Evolutionary conservation across 805 yeast species (phyloP), one percentile per base, ranked within the genome.

Genomic region (Suhomyces prunicola): DNA sequence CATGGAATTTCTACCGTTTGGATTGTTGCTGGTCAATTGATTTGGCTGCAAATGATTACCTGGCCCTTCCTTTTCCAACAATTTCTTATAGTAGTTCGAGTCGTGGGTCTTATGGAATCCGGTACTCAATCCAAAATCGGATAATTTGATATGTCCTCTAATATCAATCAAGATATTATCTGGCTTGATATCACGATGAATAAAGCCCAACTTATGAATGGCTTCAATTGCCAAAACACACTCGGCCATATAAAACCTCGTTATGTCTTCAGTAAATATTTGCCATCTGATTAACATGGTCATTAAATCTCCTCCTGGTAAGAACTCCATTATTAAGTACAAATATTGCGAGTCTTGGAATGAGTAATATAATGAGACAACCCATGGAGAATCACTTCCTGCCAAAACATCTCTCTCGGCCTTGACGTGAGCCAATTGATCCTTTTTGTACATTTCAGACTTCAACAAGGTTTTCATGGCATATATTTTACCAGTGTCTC

Each of bases 141-240:
- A 78, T 46, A 85, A 71, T 66, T 85, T 85, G 61, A 85, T 81
- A 66, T 85, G 89, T 10, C 89, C 89, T 19, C 82, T 75, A 60
- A 87, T 87, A 68, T 90, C 97, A 60, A 90, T 89, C 64, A 90
- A 78, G 54, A 90, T 93, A 65, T 94, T 94, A 76, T 94, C 99
- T 0, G 99, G 99, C 71, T 94, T 94, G 63, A 94, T 93, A 70
- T 94, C 99, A 72, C 99, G 82, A 71, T 94, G 99, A 65, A 94
- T 94, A 67, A 91, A 91, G 0, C 97, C 97, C 33, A 90, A 77
- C 68, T 88, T 89, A 72, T 91, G 97, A 60, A 91, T 86, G 5
- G 96, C 97, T 66, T 92, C 97, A 55, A 91, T 91, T 2, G 97
- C 97, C 63, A 92, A 78, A 9, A 91, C 96, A 78, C 97, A 91